phyloP scores from a whole-genome alignment of 1,139 yeast species.

The Candida sojae region DNA sequence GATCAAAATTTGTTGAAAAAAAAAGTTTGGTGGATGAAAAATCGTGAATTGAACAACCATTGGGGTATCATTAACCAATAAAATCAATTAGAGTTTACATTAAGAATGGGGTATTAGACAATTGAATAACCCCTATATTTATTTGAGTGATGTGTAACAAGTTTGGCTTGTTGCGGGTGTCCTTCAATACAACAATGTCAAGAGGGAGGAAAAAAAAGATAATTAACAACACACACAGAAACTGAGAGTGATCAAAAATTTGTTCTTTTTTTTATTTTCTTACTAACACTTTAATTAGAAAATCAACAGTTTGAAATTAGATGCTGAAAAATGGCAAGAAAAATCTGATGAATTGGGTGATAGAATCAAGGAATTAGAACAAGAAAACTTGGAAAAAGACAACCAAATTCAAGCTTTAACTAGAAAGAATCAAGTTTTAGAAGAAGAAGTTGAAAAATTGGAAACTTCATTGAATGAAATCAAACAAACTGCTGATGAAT shows the following conservation, averaged over 20 bases:
- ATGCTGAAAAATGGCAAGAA: constrained; percentile 97
- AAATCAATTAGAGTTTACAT: no score
- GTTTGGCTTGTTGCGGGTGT: neutral
- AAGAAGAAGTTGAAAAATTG: constrained; percentile 86
- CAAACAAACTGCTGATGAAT: constrained; percentile 91
- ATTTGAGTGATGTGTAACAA: neutral
- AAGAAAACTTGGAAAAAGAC: constrained; percentile 88
- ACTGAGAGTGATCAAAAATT: no score
- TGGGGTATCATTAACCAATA: no score
- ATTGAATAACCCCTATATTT: neutral
- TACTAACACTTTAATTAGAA: constrained; percentile 50
- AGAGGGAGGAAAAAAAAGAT: neutral
- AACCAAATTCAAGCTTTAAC: constrained; percentile 92
- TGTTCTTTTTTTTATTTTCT: neutral
- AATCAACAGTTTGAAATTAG: constrained; percentile 86
- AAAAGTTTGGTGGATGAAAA: neutral
- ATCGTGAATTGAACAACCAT: neutral
- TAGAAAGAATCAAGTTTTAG: constrained; percentile 89
- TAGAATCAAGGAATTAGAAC: constrained; percentile 87
- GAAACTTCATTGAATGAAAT: constrained; percentile 78
- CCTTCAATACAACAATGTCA: neutral
- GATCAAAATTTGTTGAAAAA: neutral
- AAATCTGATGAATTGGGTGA: constrained; percentile 85
- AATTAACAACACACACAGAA: neutral
- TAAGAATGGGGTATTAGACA: no score